Evolutionary conservation across 305 asterid genomes (phyloP).

Genomic region (Fraxinus angustifolia): DNA sequence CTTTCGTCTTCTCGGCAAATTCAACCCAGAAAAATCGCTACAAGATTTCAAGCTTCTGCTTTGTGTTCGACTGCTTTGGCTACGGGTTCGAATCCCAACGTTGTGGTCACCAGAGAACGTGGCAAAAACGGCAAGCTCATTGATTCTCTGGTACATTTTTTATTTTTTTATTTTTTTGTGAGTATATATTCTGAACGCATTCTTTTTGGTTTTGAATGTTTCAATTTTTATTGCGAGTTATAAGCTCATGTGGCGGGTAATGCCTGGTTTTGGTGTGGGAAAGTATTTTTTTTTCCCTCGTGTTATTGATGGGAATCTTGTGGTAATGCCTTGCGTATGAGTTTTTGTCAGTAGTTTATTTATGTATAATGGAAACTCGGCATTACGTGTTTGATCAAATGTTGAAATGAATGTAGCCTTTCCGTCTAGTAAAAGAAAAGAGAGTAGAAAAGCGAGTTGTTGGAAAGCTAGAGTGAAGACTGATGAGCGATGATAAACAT

Average conservation of each 20-base stretch:
- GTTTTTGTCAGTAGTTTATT: background rate
- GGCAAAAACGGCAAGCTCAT: slow-evolving; percentile 72
- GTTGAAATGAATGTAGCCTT: slow-evolving; percentile 13
- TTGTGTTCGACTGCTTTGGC: slow-evolving; percentile 23
- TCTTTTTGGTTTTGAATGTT: background rate
- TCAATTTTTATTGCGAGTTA: background rate
- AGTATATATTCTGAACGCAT: background rate
- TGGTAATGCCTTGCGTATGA: background rate
- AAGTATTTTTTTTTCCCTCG: background rate
- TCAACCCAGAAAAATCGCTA: background rate
- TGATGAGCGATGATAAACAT: background rate
- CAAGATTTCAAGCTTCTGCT: slow-evolving; percentile 23
- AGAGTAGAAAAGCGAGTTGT: background rate
- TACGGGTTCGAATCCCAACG: slow-evolving; percentile 36
- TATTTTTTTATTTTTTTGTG: background rate
- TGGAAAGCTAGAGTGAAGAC: background rate
- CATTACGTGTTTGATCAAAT: slow-evolving; percentile 28
- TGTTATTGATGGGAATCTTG: background rate
- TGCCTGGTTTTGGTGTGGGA: background rate
- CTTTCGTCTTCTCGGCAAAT: slow-evolving; percentile 21
- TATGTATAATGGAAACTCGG: background rate
- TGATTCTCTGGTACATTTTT: slow-evolving; percentile 50
- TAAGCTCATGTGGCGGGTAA: background rate
- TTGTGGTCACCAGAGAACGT: slow-evolving; percentile 77
- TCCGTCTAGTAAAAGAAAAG: background rate